Evolutionary conservation across 768 basidiomycete genomes (phyloP).

Genomic region (Plicaturopsis crispa): DNA sequence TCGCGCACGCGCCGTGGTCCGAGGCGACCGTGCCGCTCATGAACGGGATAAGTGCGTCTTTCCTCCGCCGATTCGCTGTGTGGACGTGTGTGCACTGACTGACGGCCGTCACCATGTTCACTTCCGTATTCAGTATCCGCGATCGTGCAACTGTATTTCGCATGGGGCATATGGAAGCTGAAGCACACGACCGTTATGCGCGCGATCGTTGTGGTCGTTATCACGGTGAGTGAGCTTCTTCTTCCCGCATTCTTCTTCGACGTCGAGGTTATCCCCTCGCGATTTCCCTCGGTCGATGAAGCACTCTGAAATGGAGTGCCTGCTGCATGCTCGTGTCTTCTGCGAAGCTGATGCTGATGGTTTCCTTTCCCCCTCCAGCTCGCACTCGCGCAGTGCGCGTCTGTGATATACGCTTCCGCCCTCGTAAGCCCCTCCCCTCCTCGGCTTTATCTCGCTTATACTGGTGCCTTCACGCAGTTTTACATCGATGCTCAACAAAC

Average conservation of each 20-base stretch:
- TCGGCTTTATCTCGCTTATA: too few relatives aligned
- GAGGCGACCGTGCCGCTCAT: background rate
- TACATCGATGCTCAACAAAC: too few relatives aligned
- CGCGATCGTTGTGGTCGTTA: background rate
- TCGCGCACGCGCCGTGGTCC: constrained; percentile 1
- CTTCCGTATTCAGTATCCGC: constrained; percentile 8
- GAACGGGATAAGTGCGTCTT: constrained; percentile 4
- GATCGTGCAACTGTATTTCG: constrained; percentile 13
- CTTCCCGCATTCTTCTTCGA: too few relatives aligned
- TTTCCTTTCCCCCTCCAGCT: constrained; percentile 1
- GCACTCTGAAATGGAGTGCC: too few relatives aligned
- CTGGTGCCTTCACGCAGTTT: too few relatives aligned
- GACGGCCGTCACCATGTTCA: too few relatives aligned
- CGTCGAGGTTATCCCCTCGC: too few relatives aligned
- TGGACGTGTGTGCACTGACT: background rate
- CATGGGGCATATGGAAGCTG: background rate
- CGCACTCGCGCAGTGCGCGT: constrained; percentile 8
- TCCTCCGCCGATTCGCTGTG: background rate
- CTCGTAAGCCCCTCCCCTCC: too few relatives aligned
- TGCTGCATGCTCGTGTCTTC: too few relatives aligned
- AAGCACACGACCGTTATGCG: background rate
- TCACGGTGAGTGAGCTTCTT: background rate
- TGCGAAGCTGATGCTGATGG: too few relatives aligned
- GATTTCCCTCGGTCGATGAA: background rate
- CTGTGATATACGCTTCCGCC: constrained; percentile 3